These are phyloP conservation scores for Simplicillium sp. DNA, from an alignment of 2,329 filamentous ascomycete species.

Conservation along the genomic window DNA sequence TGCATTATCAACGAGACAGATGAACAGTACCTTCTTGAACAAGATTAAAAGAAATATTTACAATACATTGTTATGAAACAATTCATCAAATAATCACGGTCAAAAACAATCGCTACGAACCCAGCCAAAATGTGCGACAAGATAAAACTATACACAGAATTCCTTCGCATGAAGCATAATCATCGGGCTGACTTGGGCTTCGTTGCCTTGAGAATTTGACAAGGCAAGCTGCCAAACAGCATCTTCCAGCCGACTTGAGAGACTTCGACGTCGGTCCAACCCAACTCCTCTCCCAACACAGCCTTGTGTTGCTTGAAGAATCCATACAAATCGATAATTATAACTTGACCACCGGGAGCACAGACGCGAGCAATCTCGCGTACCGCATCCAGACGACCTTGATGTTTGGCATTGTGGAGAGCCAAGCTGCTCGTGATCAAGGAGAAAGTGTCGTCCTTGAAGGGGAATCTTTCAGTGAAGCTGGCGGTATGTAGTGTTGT, in stretches of 20 bases:
- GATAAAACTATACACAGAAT: too few relatives aligned
- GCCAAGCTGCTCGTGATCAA: constrained; percentile 8
- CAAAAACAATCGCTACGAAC: too few relatives aligned
- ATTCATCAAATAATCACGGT: not conserved
- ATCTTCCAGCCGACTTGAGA: constrained; percentile 5
- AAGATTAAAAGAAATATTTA: not conserved
- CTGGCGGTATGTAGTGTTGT: constrained; percentile 7
- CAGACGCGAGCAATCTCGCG: constrained; percentile 9
- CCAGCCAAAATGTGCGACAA: too few relatives aligned
- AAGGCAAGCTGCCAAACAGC: constrained; percentile 8
- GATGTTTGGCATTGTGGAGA: constrained; percentile 6
- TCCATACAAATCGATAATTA: constrained; percentile 8
- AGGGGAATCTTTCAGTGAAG: constrained; percentile 7
- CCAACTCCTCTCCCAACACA: constrained; percentile 4
- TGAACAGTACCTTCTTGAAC: not conserved
- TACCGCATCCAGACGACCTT: constrained; percentile 4
- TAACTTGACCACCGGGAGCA: constrained; percentile 4
- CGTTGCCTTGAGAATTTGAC: constrained; percentile 8
- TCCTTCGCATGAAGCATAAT: too few relatives aligned
- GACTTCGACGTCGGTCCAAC: constrained; percentile 6
- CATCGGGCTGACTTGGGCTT: constrained; percentile 1
- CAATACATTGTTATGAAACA: not conserved
- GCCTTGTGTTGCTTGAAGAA: constrained; percentile 6
- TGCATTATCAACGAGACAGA: too few relatives aligned
- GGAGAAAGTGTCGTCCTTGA: constrained; percentile 7